Evolutionary conservation across 208 protist species (phyloP).

Genomic region (Strigomonas oncopelti): DNA sequence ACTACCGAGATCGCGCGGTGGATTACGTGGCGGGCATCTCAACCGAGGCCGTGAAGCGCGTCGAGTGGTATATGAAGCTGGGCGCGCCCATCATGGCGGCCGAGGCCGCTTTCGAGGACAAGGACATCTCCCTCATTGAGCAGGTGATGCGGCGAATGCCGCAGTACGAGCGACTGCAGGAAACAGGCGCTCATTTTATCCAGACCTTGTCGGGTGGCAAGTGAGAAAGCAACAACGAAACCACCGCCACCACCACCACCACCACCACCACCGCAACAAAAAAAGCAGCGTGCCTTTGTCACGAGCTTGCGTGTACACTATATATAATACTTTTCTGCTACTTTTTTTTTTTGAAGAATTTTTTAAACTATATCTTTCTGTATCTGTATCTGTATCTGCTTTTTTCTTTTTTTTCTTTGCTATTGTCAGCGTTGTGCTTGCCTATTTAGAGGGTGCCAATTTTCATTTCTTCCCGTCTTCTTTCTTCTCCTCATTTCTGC

Average conservation of each 20-base stretch:
- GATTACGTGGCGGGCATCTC: conserved; percentile 38
- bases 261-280: no score
- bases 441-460: no score
- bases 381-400: background rate
- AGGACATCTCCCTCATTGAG: conserved; percentile 31
- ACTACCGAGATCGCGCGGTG: conserved; percentile 30
- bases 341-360: background rate
- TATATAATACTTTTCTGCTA: no score
- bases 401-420: background rate
- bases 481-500: conserved; percentile 4
- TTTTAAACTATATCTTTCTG: conserved; percentile 6
- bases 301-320: no score
- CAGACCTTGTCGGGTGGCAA: conserved; percentile 12
- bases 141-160: conserved; percentile 41
- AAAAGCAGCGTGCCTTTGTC: no score
- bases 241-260: no score
- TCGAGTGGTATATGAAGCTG: conserved; percentile 48
- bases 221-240: no score
- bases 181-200: conserved; percentile 22
- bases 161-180: conserved; percentile 18
- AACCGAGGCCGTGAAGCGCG: conserved; percentile 22
- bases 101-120: conserved; percentile 38
- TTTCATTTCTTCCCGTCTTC: no score
- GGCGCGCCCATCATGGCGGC: conserved; percentile 35
- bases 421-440: background rate